Conservation (phyloP, 139 green algal genomes). For the Coelastrella sp. region DNA sequence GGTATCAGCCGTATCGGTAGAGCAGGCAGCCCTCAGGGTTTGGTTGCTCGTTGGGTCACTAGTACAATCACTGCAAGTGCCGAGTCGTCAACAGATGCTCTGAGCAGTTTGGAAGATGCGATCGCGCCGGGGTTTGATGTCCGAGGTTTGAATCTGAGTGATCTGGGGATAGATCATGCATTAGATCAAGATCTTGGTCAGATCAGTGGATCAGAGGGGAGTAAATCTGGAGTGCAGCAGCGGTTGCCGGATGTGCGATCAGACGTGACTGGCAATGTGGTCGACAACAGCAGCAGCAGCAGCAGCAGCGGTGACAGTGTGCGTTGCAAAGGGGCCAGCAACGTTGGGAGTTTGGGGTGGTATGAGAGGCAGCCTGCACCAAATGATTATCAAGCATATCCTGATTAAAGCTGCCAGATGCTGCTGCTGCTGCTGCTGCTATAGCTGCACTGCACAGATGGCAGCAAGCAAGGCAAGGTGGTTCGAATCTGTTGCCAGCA, state of each 20-base stretch:
- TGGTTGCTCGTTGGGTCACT: constrained; percentile 10
- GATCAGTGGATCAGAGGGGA: too few species aligned
- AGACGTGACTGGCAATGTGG: too few species aligned
- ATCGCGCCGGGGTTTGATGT: constrained; percentile 7
- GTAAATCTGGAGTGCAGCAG: neutral
- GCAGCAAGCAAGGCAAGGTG: too few species aligned
- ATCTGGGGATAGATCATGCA: neutral
- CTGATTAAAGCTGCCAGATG: neutral
- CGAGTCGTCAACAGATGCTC: neutral
- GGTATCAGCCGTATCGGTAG: neutral
- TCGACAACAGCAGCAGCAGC: neutral
- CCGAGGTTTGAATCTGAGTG: neutral
- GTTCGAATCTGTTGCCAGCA: too few species aligned
- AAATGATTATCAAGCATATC: neutral
- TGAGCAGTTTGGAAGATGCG: constrained; percentile 38
- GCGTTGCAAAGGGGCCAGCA: neutral
- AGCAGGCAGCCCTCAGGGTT: neutral
- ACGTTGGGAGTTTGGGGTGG: neutral
- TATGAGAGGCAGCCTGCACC: neutral
- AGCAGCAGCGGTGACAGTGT: neutral
- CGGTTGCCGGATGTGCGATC: neutral
- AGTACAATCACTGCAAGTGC: neutral
- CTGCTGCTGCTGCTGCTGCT: neutral
- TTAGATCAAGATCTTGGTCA: too few species aligned
- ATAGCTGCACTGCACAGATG: too few species aligned